Conservation (phyloP, 768 basidiomycete species). For the Harrya chromipes region DNA sequence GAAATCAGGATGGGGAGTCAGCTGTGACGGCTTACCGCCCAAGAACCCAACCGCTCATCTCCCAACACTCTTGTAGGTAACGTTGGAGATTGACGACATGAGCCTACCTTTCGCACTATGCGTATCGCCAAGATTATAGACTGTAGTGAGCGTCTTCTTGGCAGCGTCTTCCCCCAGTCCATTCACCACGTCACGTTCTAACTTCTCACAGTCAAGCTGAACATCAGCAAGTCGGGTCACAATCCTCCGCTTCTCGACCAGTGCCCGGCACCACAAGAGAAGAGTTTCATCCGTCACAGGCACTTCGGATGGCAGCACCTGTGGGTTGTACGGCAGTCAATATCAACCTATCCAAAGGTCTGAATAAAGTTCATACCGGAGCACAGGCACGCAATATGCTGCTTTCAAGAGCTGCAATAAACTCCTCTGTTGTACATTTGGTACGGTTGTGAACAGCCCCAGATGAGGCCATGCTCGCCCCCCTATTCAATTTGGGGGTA, state of each 20-base stretch:
- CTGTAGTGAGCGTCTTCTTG: not conserved
- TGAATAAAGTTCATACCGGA: not conserved
- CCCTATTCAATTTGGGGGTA: not conserved
- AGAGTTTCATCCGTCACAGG: not conserved
- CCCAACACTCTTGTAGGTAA: not conserved
- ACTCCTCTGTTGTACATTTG: not conserved
- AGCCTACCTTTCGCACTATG: not conserved
- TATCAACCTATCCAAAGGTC: not conserved
- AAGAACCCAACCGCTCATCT: not conserved
- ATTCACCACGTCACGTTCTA: not conserved
- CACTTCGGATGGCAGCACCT: not conserved
- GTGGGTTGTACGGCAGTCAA: not conserved
- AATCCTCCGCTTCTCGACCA: not conserved
- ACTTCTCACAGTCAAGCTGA: not conserved
- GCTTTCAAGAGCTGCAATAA: not conserved
- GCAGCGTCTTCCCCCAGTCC: not conserved
- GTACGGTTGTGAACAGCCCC: not conserved
- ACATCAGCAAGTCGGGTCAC: not conserved
- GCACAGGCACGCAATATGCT: not conserved
- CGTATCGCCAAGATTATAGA: not conserved
- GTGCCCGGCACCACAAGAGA: not conserved
- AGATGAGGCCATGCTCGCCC: not conserved
- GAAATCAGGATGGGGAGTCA: not conserved
- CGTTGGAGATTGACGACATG: not conserved
- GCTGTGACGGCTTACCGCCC: not conserved